Conservation (phyloP, 306 rosid genomes). For the Vigna trinervia region DNA sequence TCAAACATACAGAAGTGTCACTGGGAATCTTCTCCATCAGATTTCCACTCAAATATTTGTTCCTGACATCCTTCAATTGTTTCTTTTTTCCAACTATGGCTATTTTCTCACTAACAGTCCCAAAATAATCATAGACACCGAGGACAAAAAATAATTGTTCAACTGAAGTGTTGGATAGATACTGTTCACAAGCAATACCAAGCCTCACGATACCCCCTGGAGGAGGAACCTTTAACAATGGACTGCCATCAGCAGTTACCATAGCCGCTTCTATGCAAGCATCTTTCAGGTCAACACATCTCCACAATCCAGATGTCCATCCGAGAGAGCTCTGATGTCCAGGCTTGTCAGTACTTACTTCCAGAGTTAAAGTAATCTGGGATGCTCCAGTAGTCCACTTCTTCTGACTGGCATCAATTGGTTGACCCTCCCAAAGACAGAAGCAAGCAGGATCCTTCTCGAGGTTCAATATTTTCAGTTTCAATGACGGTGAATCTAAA, state of each 20-base stretch:
- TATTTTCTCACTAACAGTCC: conserved; percentile 80
- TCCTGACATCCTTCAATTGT: conserved; percentile 43
- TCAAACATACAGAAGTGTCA: conserved; percentile 79
- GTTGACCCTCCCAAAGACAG: conserved; percentile 91
- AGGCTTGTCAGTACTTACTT: conserved; percentile 53
- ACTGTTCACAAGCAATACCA: conserved; percentile 85
- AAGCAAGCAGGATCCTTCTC: conserved; percentile 98
- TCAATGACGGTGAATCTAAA: conserved; percentile 75
- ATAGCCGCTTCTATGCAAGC: conserved; percentile 78
- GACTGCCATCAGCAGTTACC: conserved; percentile 92
- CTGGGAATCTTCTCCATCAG: conserved; percentile 77
- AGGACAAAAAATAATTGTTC: conserved; percentile 85
- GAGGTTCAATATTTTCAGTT: conserved; percentile 65
- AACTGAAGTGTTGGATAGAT: conserved; percentile 74
- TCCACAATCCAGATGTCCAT: conserved; percentile 70
- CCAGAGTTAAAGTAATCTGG: conserved; percentile 74
- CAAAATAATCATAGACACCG: conserved; percentile 83
- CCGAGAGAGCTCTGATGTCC: conserved; percentile 63
- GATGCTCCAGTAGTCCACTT: conserved; percentile 81
- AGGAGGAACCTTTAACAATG: conserved; percentile 83
- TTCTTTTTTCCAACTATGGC: conserved; percentile 62
- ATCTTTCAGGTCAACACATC: conserved; percentile 83
- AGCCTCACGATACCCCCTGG: conserved; percentile 91
- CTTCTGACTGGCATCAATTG: conserved; percentile 90
- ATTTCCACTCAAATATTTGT: conserved; percentile 51